Base-by-base conservation (phyloP, 176 grass and related monocot species). In the Zizania latifolia region DNA sequence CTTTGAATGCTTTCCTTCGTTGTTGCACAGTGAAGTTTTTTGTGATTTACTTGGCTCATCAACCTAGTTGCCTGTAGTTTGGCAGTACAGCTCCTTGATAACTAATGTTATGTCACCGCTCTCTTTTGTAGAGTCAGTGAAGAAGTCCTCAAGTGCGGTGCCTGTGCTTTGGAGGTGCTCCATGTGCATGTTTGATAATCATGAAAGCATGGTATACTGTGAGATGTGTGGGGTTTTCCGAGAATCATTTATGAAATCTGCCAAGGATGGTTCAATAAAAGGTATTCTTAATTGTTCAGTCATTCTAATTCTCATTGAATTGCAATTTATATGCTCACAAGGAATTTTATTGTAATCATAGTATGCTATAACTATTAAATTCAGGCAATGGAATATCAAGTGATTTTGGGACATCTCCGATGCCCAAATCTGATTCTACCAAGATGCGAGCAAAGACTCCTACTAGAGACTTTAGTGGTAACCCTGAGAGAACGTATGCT, bases 151-250 rank as follows among this genome's bases (percentile, higher is more conserved):
- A 62, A 75, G n/a, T 65, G 48, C 24, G 8, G 81, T 85, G 39
- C 78, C 77, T 22, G 74, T 78, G 70, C 76, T 84, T 85, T 98
- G 94, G 94, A 85, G 27, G 3, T 98, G 94, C 81, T 85, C 89
- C 16, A 92, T 92, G 79, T 98, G 94, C 57, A 86, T 58, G 7
- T 94, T 92, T 30, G 77, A 68, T 83, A 98, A 98, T 84, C 86
- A 91, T 65, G 89, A 88, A 75, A 83, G 70, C 82, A 81, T 85
- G 77, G 24, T 83, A 16, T 88, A 80, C 62, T 98, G 94, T 70
- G 86, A 94, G 82, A 90, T 94, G 74, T 98, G 94, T 82, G 94
- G 94, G 27, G 91, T 89, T 67, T 89, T 98, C 77, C 80, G 62
- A 62, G 84, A 96, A 74, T 85, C 86, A 27, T 79, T 92, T 69